Percentiles rank a stretch among this genome's conserved stretches.
These are phyloP conservation scores for Pleurostoma richardsiae DNA, from an alignment of 2,329 filamentous ascomycete genomes.

Conservation along the genomic window DNA sequence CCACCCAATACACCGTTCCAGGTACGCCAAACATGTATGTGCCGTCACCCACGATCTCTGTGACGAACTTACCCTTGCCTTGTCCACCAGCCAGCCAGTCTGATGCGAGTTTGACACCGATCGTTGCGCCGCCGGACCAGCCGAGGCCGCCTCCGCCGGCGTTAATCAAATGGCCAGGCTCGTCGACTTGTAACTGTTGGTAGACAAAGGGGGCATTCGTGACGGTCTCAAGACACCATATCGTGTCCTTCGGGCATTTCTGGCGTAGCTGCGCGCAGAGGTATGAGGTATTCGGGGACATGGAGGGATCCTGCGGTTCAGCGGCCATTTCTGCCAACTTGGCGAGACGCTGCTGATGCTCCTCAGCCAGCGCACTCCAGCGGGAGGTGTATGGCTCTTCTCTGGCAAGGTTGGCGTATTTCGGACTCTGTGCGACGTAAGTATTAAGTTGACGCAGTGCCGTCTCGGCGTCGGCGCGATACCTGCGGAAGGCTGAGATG, in stretches of 20 bases:
- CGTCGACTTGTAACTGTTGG: slow-evolving; percentile 64
- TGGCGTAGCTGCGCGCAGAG: slow-evolving; percentile 23
- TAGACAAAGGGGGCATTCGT: slow-evolving; percentile 62
- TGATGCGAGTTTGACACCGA: slow-evolving; percentile 71
- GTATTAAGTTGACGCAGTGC: slow-evolving; percentile 24
- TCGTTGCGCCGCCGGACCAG: slow-evolving; percentile 71
- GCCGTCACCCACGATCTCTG: slow-evolving; percentile 52
- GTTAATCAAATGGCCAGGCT: slow-evolving; percentile 73
- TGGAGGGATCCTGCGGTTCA: background rate
- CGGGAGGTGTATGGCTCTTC: background rate
- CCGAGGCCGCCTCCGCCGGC: slow-evolving; percentile 77
- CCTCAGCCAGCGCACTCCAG: background rate
- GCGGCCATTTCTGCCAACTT: background rate
- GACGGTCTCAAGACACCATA: slow-evolving; percentile 75
- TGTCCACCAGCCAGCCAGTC: slow-evolving; percentile 11
- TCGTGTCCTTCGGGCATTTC: slow-evolving; percentile 45
- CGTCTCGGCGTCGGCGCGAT: slow-evolving; percentile 43
- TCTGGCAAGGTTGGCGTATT: slow-evolving; percentile 2
- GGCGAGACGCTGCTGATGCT: background rate
- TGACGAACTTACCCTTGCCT: slow-evolving; percentile 36
- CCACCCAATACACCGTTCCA: slow-evolving; percentile 51
- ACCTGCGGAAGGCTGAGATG: slow-evolving; percentile 45
- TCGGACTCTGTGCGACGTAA: slow-evolving; percentile 9
- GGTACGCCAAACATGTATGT: slow-evolving; percentile 51
- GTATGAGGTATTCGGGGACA: slow-evolving; percentile 29